phyloP scores from a whole-genome alignment of 1,284 basidiomycete genomes.

The Pseudozyma thailandica region DNA sequence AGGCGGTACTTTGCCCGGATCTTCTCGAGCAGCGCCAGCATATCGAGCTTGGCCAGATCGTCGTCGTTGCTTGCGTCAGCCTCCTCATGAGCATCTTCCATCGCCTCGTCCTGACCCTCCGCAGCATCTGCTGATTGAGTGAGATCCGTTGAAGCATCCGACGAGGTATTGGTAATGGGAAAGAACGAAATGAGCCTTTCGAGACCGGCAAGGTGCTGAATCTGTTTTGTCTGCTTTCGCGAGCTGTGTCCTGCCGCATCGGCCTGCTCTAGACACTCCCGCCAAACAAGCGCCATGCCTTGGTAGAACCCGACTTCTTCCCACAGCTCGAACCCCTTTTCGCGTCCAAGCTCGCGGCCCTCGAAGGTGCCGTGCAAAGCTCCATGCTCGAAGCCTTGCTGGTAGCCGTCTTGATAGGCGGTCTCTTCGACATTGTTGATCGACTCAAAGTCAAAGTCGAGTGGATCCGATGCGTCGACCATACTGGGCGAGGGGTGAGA shows the following conservation, averaged over 20 bases:
- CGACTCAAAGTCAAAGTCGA: slow-evolving; percentile 51
- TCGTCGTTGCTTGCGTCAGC: slow-evolving; percentile 21
- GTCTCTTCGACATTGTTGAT: slow-evolving; percentile 59
- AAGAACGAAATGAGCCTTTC: slow-evolving; percentile 77
- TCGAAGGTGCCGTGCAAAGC: slow-evolving; percentile 89
- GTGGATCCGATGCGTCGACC: slow-evolving; percentile 8
- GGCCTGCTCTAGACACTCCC: slow-evolving; percentile 28
- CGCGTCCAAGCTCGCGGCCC: slow-evolving; percentile 86
- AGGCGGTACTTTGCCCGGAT: slow-evolving; percentile 89
- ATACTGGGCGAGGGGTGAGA: slow-evolving; percentile 7
- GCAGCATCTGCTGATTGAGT: slow-evolving; percentile 10
- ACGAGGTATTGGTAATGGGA: slow-evolving; percentile 71
- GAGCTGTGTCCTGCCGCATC: slow-evolving; percentile 31
- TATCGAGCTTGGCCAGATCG: slow-evolving; percentile 72
- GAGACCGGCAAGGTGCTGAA: slow-evolving; percentile 76
- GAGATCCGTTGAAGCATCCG: slow-evolving; percentile 67
- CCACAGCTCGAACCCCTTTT: slow-evolving; percentile 95
- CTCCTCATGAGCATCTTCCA: slow-evolving; percentile 65
- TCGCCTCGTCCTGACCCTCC: slow-evolving; percentile 10
- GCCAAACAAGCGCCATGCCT: slow-evolving; percentile 82
- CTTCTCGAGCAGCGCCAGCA: slow-evolving; percentile 79
- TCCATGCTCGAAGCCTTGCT: slow-evolving; percentile 83
- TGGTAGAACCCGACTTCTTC: slow-evolving; percentile 94
- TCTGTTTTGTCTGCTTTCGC: slow-evolving; percentile 70
- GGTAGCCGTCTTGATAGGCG: slow-evolving; percentile 82